Conservation (phyloP, 1,284 basidiomycete genomes). For the Ceraceosorus guamensis region DNA sequence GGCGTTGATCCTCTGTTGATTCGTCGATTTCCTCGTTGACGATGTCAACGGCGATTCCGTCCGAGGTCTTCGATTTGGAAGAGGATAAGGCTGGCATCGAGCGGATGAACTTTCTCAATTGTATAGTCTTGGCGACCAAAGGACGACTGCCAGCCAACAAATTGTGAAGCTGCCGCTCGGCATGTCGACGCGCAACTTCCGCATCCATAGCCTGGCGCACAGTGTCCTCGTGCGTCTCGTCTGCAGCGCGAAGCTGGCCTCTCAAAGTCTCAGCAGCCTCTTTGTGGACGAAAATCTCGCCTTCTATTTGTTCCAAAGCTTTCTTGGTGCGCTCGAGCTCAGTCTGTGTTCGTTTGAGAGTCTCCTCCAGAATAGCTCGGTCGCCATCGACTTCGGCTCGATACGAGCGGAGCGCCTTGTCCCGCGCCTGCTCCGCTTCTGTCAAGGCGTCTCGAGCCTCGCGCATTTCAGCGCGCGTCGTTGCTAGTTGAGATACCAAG, state of each 20-base stretch:
- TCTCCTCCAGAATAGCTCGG: slow-evolving; percentile 40
- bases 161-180: slow-evolving; percentile 23
- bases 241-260: slow-evolving; percentile 36
- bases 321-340: slow-evolving; percentile 22
- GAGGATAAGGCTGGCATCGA: slow-evolving; percentile 30
- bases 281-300: slow-evolving; percentile 7
- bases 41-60: slow-evolving; percentile 4
- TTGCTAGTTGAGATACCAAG: slow-evolving; percentile 27
- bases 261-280: slow-evolving; percentile 20
- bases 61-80: slow-evolving; percentile 13
- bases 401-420: slow-evolving; percentile 29
- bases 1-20: slow-evolving; percentile 8
- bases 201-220: slow-evolving; percentile 26
- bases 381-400: slow-evolving; percentile 41
- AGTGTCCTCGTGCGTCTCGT: slow-evolving; percentile 35
- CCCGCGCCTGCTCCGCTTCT: slow-evolving; percentile 29
- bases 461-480: slow-evolving; percentile 25
- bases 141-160: slow-evolving; percentile 21
- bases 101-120: slow-evolving; percentile 21
- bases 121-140: slow-evolving; percentile 17
- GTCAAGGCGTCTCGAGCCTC: slow-evolving; percentile 25
- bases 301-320: slow-evolving; percentile 17
- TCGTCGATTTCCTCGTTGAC: slow-evolving; percentile 8
- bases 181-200: slow-evolving; percentile 21
- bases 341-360: slow-evolving; percentile 22